Percentiles rank a stretch among this genome's conserved stretches.
Conservation (phyloP, 1,284 basidiomycete genomes). For the Sporisorium iseilematis-ciliati region DNA sequence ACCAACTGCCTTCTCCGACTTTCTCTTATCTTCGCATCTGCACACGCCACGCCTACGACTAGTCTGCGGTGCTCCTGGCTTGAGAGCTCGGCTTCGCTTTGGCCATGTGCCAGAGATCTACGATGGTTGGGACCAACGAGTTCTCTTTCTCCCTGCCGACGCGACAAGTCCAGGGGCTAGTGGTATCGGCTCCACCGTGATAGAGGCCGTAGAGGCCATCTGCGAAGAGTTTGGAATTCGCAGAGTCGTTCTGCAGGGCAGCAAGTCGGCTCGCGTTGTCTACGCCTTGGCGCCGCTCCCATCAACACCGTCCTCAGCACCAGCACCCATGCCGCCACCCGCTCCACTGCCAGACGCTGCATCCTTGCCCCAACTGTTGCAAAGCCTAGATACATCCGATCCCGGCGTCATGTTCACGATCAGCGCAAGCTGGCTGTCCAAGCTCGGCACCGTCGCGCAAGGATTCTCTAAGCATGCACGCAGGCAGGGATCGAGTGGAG, state of each 20-base stretch:
- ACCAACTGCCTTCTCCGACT: slow-evolving; percentile 73
- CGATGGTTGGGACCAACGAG: slow-evolving; percentile 71
- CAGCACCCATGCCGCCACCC: slow-evolving; percentile 55
- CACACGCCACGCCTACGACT: slow-evolving; percentile 79
- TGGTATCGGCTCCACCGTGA: slow-evolving; percentile 37
- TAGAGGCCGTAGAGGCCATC: slow-evolving; percentile 72
- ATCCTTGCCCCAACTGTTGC: slow-evolving; percentile 34
- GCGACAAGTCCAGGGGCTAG: slow-evolving; percentile 23
- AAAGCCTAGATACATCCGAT: slow-evolving; percentile 21
- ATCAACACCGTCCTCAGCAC: slow-evolving; percentile 28
- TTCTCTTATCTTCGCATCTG: slow-evolving; percentile 79
- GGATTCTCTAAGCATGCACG: slow-evolving; percentile 62
- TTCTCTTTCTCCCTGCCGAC: slow-evolving; percentile 55
- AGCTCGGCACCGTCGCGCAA: slow-evolving; percentile 67
- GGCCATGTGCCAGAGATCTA: slow-evolving; percentile 82
- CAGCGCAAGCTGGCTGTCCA: slow-evolving; percentile 66
- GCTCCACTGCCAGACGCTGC: slow-evolving; percentile 33
- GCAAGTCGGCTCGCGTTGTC: slow-evolving; percentile 68
- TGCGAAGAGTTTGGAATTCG: slow-evolving; percentile 79
- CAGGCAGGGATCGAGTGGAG: slow-evolving; percentile 29
- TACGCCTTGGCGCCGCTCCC: slow-evolving; percentile 56
- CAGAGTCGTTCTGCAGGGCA: slow-evolving; percentile 71
- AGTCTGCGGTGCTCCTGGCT: slow-evolving; percentile 75
- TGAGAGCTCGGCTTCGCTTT: slow-evolving; percentile 76
- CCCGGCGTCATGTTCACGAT: slow-evolving; percentile 62